A percentile compares a stretch with the other conserved stretches of the same genome.
Evolutionary conservation across 306 rosid genomes (phyloP).

Genomic region (Castanopsis chinensis): DNA sequence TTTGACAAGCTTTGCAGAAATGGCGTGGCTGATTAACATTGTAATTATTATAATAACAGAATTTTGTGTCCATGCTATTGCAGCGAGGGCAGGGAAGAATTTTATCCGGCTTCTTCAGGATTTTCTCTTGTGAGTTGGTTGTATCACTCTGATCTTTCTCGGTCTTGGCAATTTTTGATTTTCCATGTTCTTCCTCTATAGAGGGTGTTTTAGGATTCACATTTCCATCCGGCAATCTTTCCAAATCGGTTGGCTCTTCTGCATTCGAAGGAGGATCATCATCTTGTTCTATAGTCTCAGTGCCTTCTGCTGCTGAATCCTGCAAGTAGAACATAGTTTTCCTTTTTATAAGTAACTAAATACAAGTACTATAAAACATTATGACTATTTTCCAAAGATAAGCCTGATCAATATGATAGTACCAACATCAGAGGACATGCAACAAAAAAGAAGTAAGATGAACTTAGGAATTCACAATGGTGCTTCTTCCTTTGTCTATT

Average conservation of each 20-base stretch:
- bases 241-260: conserved; percentile 36
- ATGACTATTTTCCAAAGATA: background rate
- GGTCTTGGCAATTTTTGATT: conserved; percentile 28
- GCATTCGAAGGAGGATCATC: conserved; percentile 30
- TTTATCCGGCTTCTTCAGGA: conserved; percentile 88
- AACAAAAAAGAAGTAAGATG: conserved; percentile 1
- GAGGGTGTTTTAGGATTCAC: conserved; percentile 57
- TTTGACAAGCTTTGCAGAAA: conserved; percentile 93
- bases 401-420: background rate
- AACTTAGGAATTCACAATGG: background rate
- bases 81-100: conserved; percentile 88
- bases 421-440: background rate
- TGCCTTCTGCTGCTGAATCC: conserved; percentile 43
- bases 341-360: conserved; percentile 13
- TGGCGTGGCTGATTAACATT: conserved; percentile 88
- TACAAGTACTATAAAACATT: background rate
- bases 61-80: conserved; percentile 92
- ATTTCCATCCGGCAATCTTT: conserved; percentile 25
- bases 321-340: conserved; percentile 37
- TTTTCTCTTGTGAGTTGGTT: conserved; percentile 52
- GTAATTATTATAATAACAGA: conserved; percentile 92
- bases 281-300: conserved; percentile 29
- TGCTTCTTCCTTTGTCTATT: background rate
- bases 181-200: conserved; percentile 45
- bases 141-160: conserved; percentile 52